phyloP scores from a whole-genome alignment of 352 stramenopile genomes.

The Phytophthora hybrid region DNA sequence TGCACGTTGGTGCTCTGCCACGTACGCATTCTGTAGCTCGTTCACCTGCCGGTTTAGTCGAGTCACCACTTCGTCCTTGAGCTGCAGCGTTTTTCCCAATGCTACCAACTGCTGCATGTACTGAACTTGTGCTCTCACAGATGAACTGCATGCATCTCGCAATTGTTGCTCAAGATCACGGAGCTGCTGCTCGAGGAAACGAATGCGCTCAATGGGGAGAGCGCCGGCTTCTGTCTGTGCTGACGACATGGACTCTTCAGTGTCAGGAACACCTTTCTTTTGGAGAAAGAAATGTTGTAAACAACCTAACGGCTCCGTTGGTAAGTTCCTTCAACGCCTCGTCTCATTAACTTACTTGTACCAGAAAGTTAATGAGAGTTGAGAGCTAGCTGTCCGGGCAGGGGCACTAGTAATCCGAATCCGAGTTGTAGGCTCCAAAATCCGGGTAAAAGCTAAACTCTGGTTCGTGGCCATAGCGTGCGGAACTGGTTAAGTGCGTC shows the following conservation, averaged over 20 bases:
- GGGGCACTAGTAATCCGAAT: slow-evolving; percentile 23
- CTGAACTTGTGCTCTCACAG: slow-evolving; percentile 2
- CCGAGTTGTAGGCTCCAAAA: slow-evolving; percentile 12
- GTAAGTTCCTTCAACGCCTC: too few species aligned
- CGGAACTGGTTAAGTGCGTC: background rate
- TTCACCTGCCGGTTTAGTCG: background rate
- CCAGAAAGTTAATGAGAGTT: too few species aligned
- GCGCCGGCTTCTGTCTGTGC: background rate
- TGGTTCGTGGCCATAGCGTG: background rate
- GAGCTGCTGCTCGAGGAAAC: slow-evolving; percentile 11
- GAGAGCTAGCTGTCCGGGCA: background rate
- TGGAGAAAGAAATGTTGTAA: background rate
- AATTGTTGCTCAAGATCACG: slow-evolving; percentile 10
- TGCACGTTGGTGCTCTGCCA: background rate
- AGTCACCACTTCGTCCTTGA: background rate
- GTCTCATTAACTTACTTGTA: too few species aligned
- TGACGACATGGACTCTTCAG: background rate
- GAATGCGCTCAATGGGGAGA: background rate
- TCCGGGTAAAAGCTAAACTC: background rate
- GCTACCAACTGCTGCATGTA: background rate
- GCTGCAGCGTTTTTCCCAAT: background rate
- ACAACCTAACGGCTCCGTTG: too few species aligned
- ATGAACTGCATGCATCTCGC: background rate
- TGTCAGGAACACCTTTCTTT: background rate
- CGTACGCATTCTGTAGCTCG: background rate